Evolutionary conservation across 108 stramenopile genomes (phyloP).

Genomic region (Nitzschia putrida): DNA sequence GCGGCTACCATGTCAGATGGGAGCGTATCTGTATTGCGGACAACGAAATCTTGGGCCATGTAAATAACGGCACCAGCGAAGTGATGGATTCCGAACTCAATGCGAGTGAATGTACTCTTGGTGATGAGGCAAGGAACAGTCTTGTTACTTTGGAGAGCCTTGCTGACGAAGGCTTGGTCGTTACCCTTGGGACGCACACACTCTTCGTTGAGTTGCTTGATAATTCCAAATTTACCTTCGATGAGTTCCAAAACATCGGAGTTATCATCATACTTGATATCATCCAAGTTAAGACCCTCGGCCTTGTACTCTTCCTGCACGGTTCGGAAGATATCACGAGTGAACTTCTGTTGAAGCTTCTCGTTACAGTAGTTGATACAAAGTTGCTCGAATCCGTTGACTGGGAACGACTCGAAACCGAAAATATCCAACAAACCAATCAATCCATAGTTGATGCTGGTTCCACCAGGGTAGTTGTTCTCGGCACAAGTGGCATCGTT

Average conservation of each 20-base stretch:
- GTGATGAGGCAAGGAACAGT: slow-evolving; percentile 54
- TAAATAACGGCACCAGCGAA: slow-evolving; percentile 92
- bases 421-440: slow-evolving; percentile 99
- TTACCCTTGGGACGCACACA: slow-evolving; percentile 89
- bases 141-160: slow-evolving; percentile 55
- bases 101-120: slow-evolving; percentile 42
- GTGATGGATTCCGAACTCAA: slow-evolving; percentile 89
- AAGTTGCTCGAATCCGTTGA: slow-evolving; percentile 91
- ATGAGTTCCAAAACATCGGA: slow-evolving; percentile 88
- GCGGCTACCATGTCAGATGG: slow-evolving; percentile 62
- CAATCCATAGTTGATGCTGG: slow-evolving; percentile 48
- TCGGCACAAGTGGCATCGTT: slow-evolving; percentile 76
- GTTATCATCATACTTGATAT: slow-evolving; percentile 92
- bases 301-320: slow-evolving; percentile 88
- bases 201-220: slow-evolving; percentile 94
- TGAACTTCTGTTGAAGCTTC: slow-evolving; percentile 91
- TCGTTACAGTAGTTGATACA: slow-evolving; percentile 95
- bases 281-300: slow-evolving; percentile 87
- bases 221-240: slow-evolving; percentile 87
- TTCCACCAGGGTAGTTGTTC: slow-evolving; percentile 49
- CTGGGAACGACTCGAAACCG: slow-evolving; percentile 96
- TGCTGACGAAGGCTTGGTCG: slow-evolving; percentile 79
- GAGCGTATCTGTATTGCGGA: slow-evolving; percentile 84
- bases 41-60: slow-evolving; percentile 77
- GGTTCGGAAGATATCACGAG: slow-evolving; percentile 80